Base-by-base conservation (phyloP, 2,329 filamentous ascomycete genomes). In the Exophiala sp. region DNA sequence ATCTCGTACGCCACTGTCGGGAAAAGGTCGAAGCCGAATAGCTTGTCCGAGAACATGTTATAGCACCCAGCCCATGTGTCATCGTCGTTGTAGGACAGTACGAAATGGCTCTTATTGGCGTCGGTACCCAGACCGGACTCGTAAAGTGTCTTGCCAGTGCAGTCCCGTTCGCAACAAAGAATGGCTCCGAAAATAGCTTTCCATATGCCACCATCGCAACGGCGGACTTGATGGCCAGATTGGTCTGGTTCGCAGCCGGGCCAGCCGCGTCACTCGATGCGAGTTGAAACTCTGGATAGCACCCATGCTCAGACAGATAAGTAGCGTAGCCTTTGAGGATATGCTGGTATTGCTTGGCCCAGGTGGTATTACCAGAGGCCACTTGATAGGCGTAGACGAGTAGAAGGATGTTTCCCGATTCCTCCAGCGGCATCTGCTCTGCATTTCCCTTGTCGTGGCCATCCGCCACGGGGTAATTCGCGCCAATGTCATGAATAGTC, bases 131-230 rank as follows among this genome's bases (percentile, higher is more conserved):
- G 57, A 0, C 68, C 67, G 47, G 69, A 61, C 11, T 59, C 54
- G 54, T 71, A 72, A 48, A 74, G 64, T 0, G 67, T 62, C 62
- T 54, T 16, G 72, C 71, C 41, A 71, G 71, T 3, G 66, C 55
- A 9, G 68, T 60, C 2, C 69, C 73, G 36, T 67, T 63, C 3
- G 60, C 58, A 2, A 70, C 69, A 56, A 76, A 76, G 42, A 69
- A 67, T 0, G 48, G 50, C 12, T 69, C 52, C 2, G 68, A 68
- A 14, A 68, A 71, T 34, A 77, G 58, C 38, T 66, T 60, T 9
- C 73, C 72, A 52, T 72, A 76, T 12, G 75, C 74, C 33, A 70
- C 71, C n/a, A 78, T 66, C 0, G 70, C 75, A 6, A 78, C 69
- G 5, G 74, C 73, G 3, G 74, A 69, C 60, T 77, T 77, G 59